Conservation (phyloP, 768 basidiomycete species). For the Rhodosporidiobolus sp. region DNA sequence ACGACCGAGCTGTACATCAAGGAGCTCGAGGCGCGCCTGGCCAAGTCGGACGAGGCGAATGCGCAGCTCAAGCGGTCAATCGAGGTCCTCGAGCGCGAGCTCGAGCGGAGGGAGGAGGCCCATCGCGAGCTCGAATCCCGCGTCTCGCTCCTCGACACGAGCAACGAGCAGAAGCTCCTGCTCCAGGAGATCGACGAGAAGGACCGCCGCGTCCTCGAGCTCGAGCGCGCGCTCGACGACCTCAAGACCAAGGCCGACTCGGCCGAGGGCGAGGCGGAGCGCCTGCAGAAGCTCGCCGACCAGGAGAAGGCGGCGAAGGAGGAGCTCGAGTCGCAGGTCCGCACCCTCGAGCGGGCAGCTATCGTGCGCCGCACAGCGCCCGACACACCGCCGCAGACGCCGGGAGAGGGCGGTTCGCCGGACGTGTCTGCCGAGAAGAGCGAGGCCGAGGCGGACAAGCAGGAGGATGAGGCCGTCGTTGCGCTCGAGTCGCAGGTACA, state of each 20-base stretch:
- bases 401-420: conserved; percentile 9
- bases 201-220: conserved; percentile 67
- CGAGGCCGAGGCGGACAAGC: conserved; percentile 44
- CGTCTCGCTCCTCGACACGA: conserved; percentile 61
- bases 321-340: conserved; percentile 59
- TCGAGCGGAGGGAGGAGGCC: conserved; percentile 68
- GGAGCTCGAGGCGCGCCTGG: conserved; percentile 77
- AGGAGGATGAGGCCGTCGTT: neutral
- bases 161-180: conserved; percentile 65
- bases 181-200: conserved; percentile 73
- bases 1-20: conserved; percentile 74
- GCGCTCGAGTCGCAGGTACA: conserved; percentile 63
- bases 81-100: conserved; percentile 71
- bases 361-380: neutral
- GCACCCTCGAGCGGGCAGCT: conserved; percentile 35
- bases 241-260: conserved; percentile 71
- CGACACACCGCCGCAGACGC: conserved; percentile 16
- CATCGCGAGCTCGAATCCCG: conserved; percentile 68
- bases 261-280: conserved; percentile 63
- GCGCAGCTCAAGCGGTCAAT: conserved; percentile 62
- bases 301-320: conserved; percentile 55
- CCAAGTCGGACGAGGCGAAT: conserved; percentile 46
- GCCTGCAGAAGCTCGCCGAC: conserved; percentile 64
- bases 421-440: conserved; percentile 43
- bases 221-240: conserved; percentile 74